phyloP scores from a whole-genome alignment of 495 filamentous ascomycete species.

The Penicillium pancosmium region DNA sequence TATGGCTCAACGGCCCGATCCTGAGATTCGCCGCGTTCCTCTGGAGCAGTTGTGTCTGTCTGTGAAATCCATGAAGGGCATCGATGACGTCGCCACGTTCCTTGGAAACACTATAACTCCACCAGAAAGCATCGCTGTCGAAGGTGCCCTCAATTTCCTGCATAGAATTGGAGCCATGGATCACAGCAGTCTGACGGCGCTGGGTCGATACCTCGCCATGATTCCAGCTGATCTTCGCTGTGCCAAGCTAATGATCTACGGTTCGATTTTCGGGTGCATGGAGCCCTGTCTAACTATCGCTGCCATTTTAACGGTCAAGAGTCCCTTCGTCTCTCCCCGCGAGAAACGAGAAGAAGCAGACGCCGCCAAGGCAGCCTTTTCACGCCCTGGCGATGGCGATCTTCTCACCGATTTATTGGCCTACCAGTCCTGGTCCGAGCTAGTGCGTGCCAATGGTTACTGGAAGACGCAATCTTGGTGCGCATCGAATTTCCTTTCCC shows the following conservation, averaged over 20 bases:
- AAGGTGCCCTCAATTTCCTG: constrained; percentile 77
- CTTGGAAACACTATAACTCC: constrained; percentile 86
- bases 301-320: constrained; percentile 80
- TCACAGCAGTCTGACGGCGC: constrained; percentile 80
- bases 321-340: constrained; percentile 80
- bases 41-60: constrained; percentile 93
- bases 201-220: constrained; percentile 88
- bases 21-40: constrained; percentile 90
- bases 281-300: constrained; percentile 89
- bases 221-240: constrained; percentile 93
- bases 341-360: constrained; percentile 82
- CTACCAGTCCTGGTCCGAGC: constrained; percentile 76
- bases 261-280: constrained; percentile 88
- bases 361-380: constrained; percentile 74
- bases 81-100: constrained; percentile 76
- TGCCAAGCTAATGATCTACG: constrained; percentile 94
- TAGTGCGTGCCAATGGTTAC: constrained; percentile 57
- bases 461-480: constrained; percentile 76
- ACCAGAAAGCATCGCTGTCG: constrained; percentile 79
- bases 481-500: constrained; percentile 82
- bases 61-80: constrained; percentile 87
- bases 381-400: constrained; percentile 72
- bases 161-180: constrained; percentile 86
- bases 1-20: constrained; percentile 90
- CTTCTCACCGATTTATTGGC: constrained; percentile 83